Evolutionary conservation across 768 basidiomycete species (phyloP), one percentile per base, ranked within the genome.

Genomic region (Sporobolomyces pararoseus): DNA sequence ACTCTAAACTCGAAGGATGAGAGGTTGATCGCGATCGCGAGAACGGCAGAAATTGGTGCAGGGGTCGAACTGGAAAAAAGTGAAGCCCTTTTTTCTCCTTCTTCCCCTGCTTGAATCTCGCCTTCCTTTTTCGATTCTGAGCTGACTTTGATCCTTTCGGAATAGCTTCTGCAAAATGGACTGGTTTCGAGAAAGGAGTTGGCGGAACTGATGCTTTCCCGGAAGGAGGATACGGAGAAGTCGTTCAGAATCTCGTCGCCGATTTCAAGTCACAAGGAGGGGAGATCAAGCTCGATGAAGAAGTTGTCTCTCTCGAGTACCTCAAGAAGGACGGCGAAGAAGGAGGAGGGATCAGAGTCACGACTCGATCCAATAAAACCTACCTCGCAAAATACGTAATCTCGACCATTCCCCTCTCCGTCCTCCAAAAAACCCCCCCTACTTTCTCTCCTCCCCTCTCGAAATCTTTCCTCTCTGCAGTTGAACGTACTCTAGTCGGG

Each of bases 401-500:
- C 34, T 67, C 64, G 52, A 75, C 74, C 14, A 69, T 75, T 54
- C 74, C 74, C 19, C 70, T 78, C 50, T 75, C 75, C 5, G 77
- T 79, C 12, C 75, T 79, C 27, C 75, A 77, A 50, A 31, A 59
- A 7, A 19, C 44, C 1, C 71, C 74, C 0, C 59, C 71, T 0
- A 51, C 25, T 0, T 79, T 79, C 66, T 17, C 32, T 14, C 78
- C 78, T 2, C 61, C 74, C 3, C 76, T 79, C 12, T 52, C 72
- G 4, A 4, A 46, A 2, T 0, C 31, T 14, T 66, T 68, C 54
- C 53, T 53, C 1, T 57, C 73, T 3, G 74, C 76, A 2, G 34
- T 66, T 35, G 49, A 66, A 21, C 60, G 71, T 7, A 74, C 75
- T 34, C 54, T 64, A 17, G 70, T 74, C 46, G 78, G 78, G 35